Conservation (phyloP, 345 rosid genomes). For the Arabidopsis arenosa region DNA sequence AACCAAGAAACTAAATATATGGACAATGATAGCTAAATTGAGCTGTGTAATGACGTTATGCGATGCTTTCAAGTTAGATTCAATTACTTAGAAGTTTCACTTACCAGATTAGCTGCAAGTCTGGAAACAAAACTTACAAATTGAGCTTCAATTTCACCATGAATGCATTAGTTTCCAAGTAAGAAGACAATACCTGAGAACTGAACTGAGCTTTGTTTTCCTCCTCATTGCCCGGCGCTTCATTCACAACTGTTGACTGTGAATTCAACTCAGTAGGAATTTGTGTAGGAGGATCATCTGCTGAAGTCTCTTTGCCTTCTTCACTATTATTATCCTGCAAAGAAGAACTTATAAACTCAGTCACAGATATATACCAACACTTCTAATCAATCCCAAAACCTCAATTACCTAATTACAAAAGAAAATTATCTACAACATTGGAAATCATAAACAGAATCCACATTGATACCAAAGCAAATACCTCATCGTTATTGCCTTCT, state of each 20-base stretch:
- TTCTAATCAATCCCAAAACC: not conserved
- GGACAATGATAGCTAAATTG: not conserved
- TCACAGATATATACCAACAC: not conserved
- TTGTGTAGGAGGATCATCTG: constrained; percentile 48
- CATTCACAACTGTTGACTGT: constrained; percentile 50
- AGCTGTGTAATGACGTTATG: not conserved
- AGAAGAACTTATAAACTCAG: constrained; percentile 16
- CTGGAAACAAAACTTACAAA: constrained; percentile 16
- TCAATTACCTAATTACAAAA: not conserved
- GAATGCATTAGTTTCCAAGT: constrained; percentile 6
- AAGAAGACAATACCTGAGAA: constrained; percentile 56
- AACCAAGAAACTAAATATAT: constrained; percentile 11
- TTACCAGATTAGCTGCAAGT: not conserved
- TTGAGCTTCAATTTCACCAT: not conserved
- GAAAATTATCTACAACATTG: constrained; percentile 1
- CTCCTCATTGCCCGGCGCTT: constrained; percentile 43
- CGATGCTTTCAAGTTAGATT: not conserved
- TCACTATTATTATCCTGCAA: constrained; percentile 56
- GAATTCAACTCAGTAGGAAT: constrained; percentile 51
- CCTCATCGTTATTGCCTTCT: constrained; percentile 79
- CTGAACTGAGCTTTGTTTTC: constrained; percentile 52
- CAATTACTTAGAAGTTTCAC: constrained; percentile 1
- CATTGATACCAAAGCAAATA: constrained; percentile 22
- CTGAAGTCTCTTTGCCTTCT: constrained; percentile 54
- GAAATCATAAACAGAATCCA: not conserved